Evolutionary conservation across 164 flowering plant genomes (phyloP).

Genomic region (Piper betle): DNA sequence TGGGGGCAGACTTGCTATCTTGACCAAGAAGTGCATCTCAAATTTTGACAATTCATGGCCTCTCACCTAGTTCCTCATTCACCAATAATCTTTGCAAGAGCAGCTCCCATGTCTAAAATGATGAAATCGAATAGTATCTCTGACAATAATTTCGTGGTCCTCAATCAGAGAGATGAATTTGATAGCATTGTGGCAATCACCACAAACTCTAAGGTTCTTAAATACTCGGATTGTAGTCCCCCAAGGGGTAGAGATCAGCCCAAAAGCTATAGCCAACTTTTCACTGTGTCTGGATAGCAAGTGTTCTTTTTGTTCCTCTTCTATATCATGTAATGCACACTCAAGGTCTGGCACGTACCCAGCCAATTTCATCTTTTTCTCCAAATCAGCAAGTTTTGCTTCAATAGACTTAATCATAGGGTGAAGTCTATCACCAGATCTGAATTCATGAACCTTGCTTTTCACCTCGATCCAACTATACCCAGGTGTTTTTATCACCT

Average conservation of each 20-base stretch:
- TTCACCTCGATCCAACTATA: conserved; percentile 70
- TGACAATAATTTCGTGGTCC: conserved; percentile 46
- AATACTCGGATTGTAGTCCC: conserved; percentile 42
- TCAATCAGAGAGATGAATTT: conserved; percentile 52
- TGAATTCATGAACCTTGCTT: conserved; percentile 47
- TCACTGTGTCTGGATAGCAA: conserved; percentile 41
- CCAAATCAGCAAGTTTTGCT: conserved; percentile 39
- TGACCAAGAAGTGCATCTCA: no score
- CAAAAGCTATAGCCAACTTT: conserved; percentile 56
- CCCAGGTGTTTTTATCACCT: conserved; percentile 53
- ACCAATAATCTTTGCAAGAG: conserved; percentile 76
- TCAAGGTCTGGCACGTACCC: conserved; percentile 49
- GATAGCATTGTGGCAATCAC: conserved; percentile 50
- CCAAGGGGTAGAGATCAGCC: conserved; percentile 25
- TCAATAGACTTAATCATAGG: conserved; percentile 34
- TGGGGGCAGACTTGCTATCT: no score
- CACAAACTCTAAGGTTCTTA: conserved; percentile 60
- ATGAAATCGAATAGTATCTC: conserved; percentile 69
- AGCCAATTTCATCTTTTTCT: conserved; percentile 39
- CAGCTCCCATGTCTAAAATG: conserved; percentile 53
- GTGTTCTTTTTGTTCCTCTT: conserved; percentile 41
- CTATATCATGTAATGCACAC: conserved; percentile 49
- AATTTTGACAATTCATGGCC: no score
- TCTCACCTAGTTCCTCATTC: conserved; percentile 1
- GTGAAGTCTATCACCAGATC: conserved; percentile 59